Percentiles rank a stretch among this genome's conserved stretches.
Evolutionary conservation across 1,284 basidiomycete genomes (phyloP).

Genomic region (Golubevia sp.): DNA sequence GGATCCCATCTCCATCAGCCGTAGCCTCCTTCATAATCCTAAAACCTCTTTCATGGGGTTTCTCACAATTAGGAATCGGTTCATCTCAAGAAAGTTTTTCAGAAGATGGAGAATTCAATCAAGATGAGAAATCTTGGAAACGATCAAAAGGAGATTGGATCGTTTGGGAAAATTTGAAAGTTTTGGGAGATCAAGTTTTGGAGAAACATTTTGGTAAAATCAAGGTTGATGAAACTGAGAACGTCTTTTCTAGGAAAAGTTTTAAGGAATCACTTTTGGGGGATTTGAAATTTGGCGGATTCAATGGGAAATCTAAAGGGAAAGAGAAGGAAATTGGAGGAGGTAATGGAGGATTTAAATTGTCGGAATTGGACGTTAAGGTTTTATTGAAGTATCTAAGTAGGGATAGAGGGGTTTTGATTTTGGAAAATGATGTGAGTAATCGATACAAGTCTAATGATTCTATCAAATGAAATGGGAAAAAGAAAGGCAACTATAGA

Average conservation of each 20-base stretch:
- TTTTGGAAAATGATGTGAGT: conserved; percentile 72
- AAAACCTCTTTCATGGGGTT: conserved; percentile 12
- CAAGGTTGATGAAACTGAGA: too few relatives aligned
- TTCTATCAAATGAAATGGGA: background rate
- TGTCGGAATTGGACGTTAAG: conserved; percentile 70
- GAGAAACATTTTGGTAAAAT: too few relatives aligned
- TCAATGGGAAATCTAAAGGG: too few relatives aligned
- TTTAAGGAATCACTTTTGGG: too few relatives aligned
- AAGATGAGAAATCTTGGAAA: conserved; percentile 26
- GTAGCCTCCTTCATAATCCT: too few relatives aligned
- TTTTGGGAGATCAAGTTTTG: too few relatives aligned
- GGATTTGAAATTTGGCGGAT: too few relatives aligned
- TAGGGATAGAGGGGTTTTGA: conserved; percentile 72
- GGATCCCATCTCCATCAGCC: too few relatives aligned
- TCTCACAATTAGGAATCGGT: conserved; percentile 12
- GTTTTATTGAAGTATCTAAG: conserved; percentile 78
- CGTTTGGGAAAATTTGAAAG: conserved; percentile 20
- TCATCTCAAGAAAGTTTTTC: background rate
- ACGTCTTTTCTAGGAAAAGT: too few relatives aligned
- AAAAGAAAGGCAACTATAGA: background rate
- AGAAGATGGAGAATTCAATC: conserved; percentile 10
- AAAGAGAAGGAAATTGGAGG: background rate
- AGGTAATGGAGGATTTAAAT: conserved; percentile 63
- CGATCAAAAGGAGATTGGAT: conserved; percentile 42
- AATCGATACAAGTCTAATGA: background rate